Evolutionary conservation across 2,329 filamentous ascomycete species (phyloP).

Genomic region (Trichoderma endophyticum): DNA sequence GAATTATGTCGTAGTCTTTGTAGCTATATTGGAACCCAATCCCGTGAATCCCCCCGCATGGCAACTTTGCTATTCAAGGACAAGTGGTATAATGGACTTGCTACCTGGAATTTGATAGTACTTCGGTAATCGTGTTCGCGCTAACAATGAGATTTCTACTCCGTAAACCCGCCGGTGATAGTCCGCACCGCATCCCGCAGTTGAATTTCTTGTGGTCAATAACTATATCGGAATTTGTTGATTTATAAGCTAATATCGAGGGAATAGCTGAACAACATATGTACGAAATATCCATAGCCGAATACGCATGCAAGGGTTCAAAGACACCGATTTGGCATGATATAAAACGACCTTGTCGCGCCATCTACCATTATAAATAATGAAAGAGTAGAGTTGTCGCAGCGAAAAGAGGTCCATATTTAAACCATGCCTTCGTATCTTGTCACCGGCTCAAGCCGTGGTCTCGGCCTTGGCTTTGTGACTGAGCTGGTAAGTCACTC

Average conservation of each 20-base stretch:
- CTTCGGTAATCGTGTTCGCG: not conserved
- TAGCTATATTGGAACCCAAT: rapidly evolving
- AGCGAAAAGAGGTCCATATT: not conserved
- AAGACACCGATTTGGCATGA: not conserved
- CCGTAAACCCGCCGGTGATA: not conserved
- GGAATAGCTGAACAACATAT: not conserved
- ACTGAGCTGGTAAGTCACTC: not conserved
- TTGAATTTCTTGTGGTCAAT: not conserved
- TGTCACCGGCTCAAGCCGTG: not conserved
- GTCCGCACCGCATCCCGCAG: not conserved
- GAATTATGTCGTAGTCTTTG: not conserved
- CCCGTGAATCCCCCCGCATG: not conserved
- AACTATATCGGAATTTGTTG: not conserved
- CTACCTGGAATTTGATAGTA: not conserved
- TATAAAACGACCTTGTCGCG: not conserved
- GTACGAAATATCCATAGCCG: not conserved
- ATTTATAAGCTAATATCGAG: not conserved
- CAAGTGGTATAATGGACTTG: no score
- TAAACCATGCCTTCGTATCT: not conserved
- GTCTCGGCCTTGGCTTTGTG: not conserved
- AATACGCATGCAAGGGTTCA: not conserved
- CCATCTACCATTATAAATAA: not conserved
- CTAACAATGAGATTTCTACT: not conserved
- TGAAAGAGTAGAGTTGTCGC: not conserved
- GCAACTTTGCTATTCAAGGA: not conserved